phyloP scores from a whole-genome alignment of 768 basidiomycete species.

The Vararia minispora region DNA sequence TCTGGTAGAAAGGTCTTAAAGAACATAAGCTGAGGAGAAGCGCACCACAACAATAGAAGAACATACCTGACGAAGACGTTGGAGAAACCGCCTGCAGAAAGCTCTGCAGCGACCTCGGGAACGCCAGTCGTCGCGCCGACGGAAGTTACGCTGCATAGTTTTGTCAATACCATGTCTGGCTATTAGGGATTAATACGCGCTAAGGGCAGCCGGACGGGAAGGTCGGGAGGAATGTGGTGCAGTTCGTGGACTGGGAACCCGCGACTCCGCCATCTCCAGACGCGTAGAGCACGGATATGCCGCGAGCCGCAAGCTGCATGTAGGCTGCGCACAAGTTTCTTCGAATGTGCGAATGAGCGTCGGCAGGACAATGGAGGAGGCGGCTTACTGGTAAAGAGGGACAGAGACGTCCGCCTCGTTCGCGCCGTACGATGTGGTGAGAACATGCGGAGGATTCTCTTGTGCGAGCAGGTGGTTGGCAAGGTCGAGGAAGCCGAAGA shows the following conservation, averaged over 20 bases:
- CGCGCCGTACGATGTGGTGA: conserved; percentile 16
- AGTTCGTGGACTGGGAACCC: conserved; percentile 4
- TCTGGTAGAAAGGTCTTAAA: conserved; percentile 13
- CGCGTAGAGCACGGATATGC: conserved; percentile 5
- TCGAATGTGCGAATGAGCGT: conserved; percentile 7
- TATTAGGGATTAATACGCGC: neutral
- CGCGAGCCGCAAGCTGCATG: conserved; percentile 15
- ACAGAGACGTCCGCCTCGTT: conserved; percentile 15
- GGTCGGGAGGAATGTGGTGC: conserved; percentile 9
- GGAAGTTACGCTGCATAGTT: conserved; percentile 7
- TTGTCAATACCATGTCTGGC: too few species aligned
- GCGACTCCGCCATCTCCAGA: conserved; percentile 14
- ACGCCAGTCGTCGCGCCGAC: conserved; percentile 11
- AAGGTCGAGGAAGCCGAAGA: conserved; percentile 23
- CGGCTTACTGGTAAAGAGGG: conserved; percentile 8
- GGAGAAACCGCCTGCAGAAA: conserved; percentile 15
- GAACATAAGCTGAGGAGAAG: conserved; percentile 14
- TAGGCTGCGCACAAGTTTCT: conserved; percentile 11
- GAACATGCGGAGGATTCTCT: conserved; percentile 8
- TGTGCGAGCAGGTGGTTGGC: conserved; percentile 16
- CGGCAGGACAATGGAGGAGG: conserved; percentile 5
- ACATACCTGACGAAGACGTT: conserved; percentile 15
- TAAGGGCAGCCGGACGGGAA: conserved; percentile 15
- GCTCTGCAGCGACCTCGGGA: conserved; percentile 8
- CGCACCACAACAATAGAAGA: conserved; percentile 1